Evolutionary conservation across 2,329 filamentous ascomycete genomes (phyloP), one percentile per base, ranked within the genome.

Genomic region (Lasiodiplodia hormozganensis): DNA sequence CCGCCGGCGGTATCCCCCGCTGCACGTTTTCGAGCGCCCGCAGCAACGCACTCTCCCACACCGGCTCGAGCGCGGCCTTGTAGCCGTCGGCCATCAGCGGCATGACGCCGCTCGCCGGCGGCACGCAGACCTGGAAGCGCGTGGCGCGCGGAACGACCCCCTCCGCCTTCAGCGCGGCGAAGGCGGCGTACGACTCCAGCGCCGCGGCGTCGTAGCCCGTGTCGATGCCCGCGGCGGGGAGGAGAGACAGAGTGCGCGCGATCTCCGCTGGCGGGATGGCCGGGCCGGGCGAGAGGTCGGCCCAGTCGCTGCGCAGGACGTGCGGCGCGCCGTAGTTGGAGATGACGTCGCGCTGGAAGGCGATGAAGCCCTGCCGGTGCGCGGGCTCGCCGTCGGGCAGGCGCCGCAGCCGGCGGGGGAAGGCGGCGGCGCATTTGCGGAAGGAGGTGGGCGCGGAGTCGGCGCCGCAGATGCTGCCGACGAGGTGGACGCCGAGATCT

Each of bases 71-170:
- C 6, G 70, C 68, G 8, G 68, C 62, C 62, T 74, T 73, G 68
- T 74, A 78, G 1, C 71, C 66, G 7, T 75, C 71, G 8, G 28
- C 28, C 31, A 70, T 18, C n/a, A 68, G 21, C 16, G 36, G 60
- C 14, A 71, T 62, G 3, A 70, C 71, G 43, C 70, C 71, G 6
- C 69, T 64, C 5, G 75, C 67, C 2, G 74, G 74, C 1, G 78
- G 78, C 2, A 80, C 64, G 62, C 71, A 76, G 67, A 81, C 76
- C 69, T 78, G 77, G 69, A 80, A 79, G n/a, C 73, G 73, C n/a
- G 73, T 72, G 28, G 67, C 56, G 31, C 68, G 52, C 0, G 73
- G 70, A 18, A 81, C 74, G 23, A 74, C 70, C 10, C 76, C 77
- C 47, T 76, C 70, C 1, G 71, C 71, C 40, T 73, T 74, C 18